These are phyloP conservation scores for Botryotinia convoluta DNA, from an alignment of 2,329 filamentous ascomycete genomes.

Conservation along the genomic window DNA sequence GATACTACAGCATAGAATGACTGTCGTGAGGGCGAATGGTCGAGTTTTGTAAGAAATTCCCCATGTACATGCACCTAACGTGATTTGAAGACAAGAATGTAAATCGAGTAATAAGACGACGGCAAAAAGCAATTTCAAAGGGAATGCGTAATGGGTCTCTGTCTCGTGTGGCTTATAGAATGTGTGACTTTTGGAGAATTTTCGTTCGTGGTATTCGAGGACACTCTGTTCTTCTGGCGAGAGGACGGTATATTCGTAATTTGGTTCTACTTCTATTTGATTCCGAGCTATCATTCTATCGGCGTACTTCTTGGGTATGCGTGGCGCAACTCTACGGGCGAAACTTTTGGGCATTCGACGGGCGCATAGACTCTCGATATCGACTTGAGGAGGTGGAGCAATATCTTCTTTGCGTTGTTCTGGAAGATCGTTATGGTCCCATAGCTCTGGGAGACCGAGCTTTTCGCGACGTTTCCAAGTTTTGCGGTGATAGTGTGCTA, in stretches of 20 bases:
- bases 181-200: constrained; percentile 78
- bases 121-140: constrained; percentile 67
- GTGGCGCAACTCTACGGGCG: constrained; percentile 27
- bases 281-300: constrained; percentile 25
- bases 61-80: constrained; percentile 76
- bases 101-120: constrained; percentile 74
- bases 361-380: constrained; percentile 39
- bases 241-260: constrained; percentile 58
- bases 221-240: constrained; percentile 64
- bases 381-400: constrained; percentile 39
- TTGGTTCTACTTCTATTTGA: constrained; percentile 23
- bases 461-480: constrained; percentile 52
- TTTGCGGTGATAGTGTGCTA: constrained; percentile 63
- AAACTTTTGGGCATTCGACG: constrained; percentile 26
- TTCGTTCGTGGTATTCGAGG: constrained; percentile 72
- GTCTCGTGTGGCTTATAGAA: constrained; percentile 91
- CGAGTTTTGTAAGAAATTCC: constrained; percentile 68
- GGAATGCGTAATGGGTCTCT: constrained; percentile 75
- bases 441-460: constrained; percentile 58
- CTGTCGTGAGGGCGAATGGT: constrained; percentile 70
- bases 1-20: constrained; percentile 76
- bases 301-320: constrained; percentile 30
- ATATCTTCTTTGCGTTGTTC: constrained; percentile 41
- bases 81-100: constrained; percentile 76
- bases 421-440: constrained; percentile 54